Conservation (phyloP, 139 green algal species). For the Asterochloris sp. region DNA sequence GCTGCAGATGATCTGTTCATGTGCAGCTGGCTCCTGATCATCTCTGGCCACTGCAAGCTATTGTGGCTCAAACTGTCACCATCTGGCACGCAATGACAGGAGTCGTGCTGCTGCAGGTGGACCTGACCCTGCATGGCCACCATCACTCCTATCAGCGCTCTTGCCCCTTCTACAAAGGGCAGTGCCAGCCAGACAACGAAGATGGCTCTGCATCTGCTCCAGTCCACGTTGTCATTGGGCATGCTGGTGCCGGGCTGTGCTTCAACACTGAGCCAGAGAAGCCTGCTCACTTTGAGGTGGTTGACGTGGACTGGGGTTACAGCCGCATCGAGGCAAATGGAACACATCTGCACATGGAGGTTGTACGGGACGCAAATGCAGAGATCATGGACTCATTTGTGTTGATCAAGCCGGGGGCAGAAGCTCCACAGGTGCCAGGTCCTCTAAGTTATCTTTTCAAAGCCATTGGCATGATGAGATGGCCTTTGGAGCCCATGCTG, state of each 20-base stretch:
- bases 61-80: not conserved
- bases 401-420: too few relatives aligned
- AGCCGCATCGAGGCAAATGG: slow-evolving; percentile 34
- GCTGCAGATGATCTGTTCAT: not conserved
- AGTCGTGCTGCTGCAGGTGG: slow-evolving; percentile 10
- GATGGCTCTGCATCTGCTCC: slow-evolving; percentile 33
- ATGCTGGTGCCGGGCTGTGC: slow-evolving; percentile 23
- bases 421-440: too few relatives aligned
- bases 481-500: too few relatives aligned
- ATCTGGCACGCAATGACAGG: not conserved
- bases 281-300: slow-evolving; percentile 3
- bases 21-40: not conserved
- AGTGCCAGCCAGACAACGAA: slow-evolving; percentile 20
- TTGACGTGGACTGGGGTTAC: slow-evolving; percentile 50
- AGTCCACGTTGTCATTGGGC: slow-evolving; percentile 69
- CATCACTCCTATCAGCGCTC: slow-evolving; percentile 42
- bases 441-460: too few relatives aligned
- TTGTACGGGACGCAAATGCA: not conserved
- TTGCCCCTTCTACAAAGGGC: slow-evolving; percentile 26
- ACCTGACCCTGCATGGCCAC: slow-evolving; percentile 35
- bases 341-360: slow-evolving; percentile 29
- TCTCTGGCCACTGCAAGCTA: not conserved
- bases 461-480: too few relatives aligned
- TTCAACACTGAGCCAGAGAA: not conserved
- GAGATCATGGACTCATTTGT: too few relatives aligned